Conservation (phyloP, 257 asterid species). For the Petunia secreta region DNA sequence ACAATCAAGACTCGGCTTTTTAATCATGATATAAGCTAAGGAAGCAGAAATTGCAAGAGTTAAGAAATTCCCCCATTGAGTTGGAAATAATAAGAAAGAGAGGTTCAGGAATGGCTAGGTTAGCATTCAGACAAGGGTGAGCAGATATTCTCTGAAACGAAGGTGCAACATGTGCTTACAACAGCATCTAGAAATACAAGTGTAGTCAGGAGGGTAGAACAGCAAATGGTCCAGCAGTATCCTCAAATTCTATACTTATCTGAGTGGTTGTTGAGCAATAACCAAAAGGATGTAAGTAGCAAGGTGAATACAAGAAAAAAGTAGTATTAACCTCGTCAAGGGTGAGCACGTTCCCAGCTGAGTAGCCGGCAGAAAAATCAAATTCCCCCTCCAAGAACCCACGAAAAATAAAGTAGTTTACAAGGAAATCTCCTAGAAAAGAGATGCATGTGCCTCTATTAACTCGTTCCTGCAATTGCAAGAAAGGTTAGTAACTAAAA, state of each 20-base stretch:
- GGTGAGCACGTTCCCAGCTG: background rate
- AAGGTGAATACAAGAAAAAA: background rate
- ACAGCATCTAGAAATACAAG: background rate
- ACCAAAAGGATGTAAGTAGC: constrained; percentile 8
- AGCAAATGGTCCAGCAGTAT: background rate
- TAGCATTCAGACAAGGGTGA: background rate
- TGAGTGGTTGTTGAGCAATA: background rate
- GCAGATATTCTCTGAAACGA: background rate
- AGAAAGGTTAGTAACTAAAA: constrained; percentile 2
- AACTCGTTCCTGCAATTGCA: constrained; percentile 9
- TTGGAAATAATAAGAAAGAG: background rate
- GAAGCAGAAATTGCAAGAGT: background rate
- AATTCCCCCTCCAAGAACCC: constrained; percentile 1
- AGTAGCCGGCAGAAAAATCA: background rate
- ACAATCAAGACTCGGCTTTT: background rate
- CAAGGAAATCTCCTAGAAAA: constrained; percentile 4
- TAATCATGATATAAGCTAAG: background rate
- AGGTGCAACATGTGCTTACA: background rate
- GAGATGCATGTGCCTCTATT: constrained; percentile 8
- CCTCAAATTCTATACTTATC: background rate
- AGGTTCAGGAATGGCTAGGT: background rate
- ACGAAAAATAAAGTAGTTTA: constrained; percentile 9
- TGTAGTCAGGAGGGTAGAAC: background rate
- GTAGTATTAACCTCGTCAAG: background rate
- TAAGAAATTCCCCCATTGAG: background rate